These are phyloP conservation scores for Fusarium sp. DNA, from an alignment of 2,329 filamentous ascomycete genomes.

Conservation along the genomic window DNA sequence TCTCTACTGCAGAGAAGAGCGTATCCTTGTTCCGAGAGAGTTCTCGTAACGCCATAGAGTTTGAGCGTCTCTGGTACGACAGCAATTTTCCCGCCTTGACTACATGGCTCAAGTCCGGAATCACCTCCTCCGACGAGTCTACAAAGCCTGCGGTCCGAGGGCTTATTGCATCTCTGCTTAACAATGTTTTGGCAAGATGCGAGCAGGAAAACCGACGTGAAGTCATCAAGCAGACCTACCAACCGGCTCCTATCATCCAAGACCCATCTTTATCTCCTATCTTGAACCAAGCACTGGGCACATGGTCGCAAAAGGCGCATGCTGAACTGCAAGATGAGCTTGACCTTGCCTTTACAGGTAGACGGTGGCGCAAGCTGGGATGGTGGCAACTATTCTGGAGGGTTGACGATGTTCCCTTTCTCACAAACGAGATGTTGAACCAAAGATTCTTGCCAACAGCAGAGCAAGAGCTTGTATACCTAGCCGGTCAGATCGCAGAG, in stretches of 20 bases:
- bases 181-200: constrained; percentile 67
- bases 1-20: constrained; percentile 73
- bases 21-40: constrained; percentile 78
- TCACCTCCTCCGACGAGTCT: constrained; percentile 57
- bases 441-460: constrained; percentile 83
- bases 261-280: constrained; percentile 56
- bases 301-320: constrained; percentile 86
- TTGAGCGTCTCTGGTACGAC: constrained; percentile 80
- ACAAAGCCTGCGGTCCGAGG: constrained; percentile 77
- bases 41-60: constrained; percentile 78
- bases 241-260: constrained; percentile 38
- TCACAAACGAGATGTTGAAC: constrained; percentile 83
- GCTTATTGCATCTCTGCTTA: constrained; percentile 78
- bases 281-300: constrained; percentile 73
- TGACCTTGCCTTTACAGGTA: constrained; percentile 82
- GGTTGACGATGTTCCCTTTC: constrained; percentile 90
- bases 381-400: constrained; percentile 99
- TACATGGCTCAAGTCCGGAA: constrained; percentile 74
- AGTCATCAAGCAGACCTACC: constrained; percentile 55
- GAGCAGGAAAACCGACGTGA: constrained; percentile 60
- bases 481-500: constrained; percentile 81
- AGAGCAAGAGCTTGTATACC: constrained; percentile 86
- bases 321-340: constrained; percentile 86
- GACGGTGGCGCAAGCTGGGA: constrained; percentile 82
- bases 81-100: constrained; percentile 78